Percentiles rank a stretch among this genome's conserved stretches.
These are phyloP conservation scores for Litchi chinensis DNA, from an alignment of 345 rosid species.

Conservation along the genomic window DNA sequence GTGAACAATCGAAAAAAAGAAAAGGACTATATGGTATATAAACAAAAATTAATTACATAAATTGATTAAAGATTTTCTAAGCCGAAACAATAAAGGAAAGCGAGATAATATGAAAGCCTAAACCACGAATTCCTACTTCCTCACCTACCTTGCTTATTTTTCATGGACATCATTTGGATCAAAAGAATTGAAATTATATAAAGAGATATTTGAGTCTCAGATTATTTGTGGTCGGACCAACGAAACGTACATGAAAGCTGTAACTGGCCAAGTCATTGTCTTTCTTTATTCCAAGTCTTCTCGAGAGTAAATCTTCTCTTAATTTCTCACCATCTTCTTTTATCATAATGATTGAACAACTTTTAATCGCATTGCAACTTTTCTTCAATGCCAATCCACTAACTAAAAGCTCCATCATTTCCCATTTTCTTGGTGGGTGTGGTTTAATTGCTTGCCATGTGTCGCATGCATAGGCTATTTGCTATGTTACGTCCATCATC, in stretches of 20 bases:
- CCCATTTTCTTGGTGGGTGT: conserved; percentile 2
- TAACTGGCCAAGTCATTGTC: conserved; percentile 24
- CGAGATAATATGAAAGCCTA: background rate
- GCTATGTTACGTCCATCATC: background rate
- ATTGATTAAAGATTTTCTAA: background rate
- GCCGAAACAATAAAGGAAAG: background rate
- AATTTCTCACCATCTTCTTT: background rate
- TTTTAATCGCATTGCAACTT: conserved; percentile 1
- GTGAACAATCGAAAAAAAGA: background rate
- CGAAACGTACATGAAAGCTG: conserved; percentile 25
- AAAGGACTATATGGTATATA: background rate
- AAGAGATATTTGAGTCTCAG: conserved; percentile 23
- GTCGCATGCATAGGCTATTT: background rate
- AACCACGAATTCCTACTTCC: conserved; percentile 9
- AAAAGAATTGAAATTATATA: background rate
- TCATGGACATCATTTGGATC: background rate
- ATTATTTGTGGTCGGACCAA: conserved; percentile 44
- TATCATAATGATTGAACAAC: too few species aligned
- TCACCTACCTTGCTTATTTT: conserved; percentile 17
- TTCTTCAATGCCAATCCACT: background rate
- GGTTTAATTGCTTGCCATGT: conserved; percentile 5
- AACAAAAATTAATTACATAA: background rate
- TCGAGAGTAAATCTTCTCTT: background rate
- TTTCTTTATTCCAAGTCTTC: conserved; percentile 2
- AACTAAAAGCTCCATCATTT: background rate